Base-by-base conservation (phyloP, 805 yeast genomes). In the Nadsonia fulvescens region DNA sequence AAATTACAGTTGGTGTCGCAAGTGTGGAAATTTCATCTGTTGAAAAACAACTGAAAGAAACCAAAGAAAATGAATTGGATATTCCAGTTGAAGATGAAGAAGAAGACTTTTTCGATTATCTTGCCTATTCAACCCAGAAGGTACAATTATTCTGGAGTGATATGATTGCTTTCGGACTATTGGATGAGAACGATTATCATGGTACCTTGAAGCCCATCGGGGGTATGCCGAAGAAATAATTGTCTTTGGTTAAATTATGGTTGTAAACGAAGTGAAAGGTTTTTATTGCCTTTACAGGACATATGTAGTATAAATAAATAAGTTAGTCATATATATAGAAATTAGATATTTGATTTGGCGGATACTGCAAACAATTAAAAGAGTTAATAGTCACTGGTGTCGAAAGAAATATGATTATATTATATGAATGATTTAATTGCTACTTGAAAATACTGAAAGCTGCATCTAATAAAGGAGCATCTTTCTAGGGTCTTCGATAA, bases 401-500 rank as follows among this genome's bases (percentile, higher is more conserved):
- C n/a, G n/a, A n/a, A n/a, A n/a, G n/a, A n/a, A n/a, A n/a, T n/a
- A n/a, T n/a, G n/a, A n/a, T n/a, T n/a, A n/a, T n/a, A n/a, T n/a
- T n/a, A n/a, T n/a, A n/a, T n/a, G n/a, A n/a, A n/a, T n/a, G n/a
- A n/a, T n/a, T n/a, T n/a, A n/a, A n/a, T n/a, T n/a, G n/a, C n/a
- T n/a, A n/a, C 9, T 17, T 12, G 13, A 25, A 16, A 18, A 19
- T 12, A 25, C 17, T 14, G 11, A 19, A 12, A 14, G n/a, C 15
- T 24, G 15, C n/a, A 19, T 9, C 26, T 40, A 44, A 18, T 34
- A 31, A 42, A 76, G 57, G 51, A 86, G 66, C 98, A 89, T 89
- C 67, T 81, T 86, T 66, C 94, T 75, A 56, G 98, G 98, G 54
- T 89, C 98, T 64, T 89, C 96, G 42, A 89, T 79, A 56, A 78